A percentile compares a stretch with the other conserved stretches of the same genome.
Conservation (phyloP, 495 filamentous ascomycete genomes). For the Penicillium roqueforti region DNA sequence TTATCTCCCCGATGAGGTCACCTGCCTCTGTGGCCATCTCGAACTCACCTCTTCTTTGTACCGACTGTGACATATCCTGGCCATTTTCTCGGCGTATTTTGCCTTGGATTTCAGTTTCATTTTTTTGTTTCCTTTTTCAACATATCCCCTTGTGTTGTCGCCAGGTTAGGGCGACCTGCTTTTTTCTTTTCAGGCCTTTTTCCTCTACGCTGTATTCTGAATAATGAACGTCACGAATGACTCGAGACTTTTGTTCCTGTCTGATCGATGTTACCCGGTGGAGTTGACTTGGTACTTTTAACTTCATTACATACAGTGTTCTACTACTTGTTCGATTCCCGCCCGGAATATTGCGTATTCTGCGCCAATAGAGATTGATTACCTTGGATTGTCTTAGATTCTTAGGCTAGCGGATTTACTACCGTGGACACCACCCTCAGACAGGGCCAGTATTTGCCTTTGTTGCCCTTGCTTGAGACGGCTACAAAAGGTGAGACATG, state of each 20-base stretch:
- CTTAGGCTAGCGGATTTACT: background rate
- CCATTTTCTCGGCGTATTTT: constrained; percentile 16
- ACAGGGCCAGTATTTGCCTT: background rate
- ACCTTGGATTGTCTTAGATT: background rate
- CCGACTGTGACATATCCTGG: constrained; percentile 12
- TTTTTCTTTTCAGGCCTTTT: constrained; percentile 13
- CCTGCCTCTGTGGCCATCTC: background rate
- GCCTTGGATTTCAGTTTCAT: background rate
- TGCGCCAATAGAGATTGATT: constrained; percentile 15
- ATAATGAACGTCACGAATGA: constrained; percentile 31
- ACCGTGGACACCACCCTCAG: background rate
- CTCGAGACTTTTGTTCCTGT: constrained; percentile 8
- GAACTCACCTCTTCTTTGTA: constrained; percentile 10
- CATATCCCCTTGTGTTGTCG: constrained; percentile 14
- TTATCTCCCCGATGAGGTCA: background rate
- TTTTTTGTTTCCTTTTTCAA: constrained; percentile 4
- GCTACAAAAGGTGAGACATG: background rate
- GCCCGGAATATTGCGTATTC: background rate
- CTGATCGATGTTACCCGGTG: constrained; percentile 4
- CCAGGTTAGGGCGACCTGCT: constrained; percentile 10
- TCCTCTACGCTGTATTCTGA: constrained; percentile 20
- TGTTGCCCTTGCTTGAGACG: too few species aligned
- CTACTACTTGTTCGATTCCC: constrained; percentile 9
- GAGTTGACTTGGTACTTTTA: constrained; percentile 8
- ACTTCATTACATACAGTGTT: constrained; percentile 22